Conservation (phyloP, 148 eudicot species). For the Arbutus unedo region DNA sequence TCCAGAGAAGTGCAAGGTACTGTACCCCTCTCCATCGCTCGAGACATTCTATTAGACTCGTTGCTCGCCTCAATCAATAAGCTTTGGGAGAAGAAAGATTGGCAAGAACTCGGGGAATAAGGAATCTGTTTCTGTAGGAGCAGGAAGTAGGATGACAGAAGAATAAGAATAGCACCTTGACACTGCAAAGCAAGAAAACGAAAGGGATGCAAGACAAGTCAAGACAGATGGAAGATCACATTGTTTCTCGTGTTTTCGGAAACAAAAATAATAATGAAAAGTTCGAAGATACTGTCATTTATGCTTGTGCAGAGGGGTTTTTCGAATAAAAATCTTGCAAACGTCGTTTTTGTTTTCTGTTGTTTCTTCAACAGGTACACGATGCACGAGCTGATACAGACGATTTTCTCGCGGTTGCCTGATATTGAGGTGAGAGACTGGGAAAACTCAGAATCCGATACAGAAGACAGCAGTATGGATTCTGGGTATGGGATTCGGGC, state of each 20-base stretch:
- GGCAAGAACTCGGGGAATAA: no score
- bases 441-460: constrained; percentile 64
- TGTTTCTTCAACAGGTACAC: constrained; percentile 23
- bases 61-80: neutral
- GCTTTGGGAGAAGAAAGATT: neutral
- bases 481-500: constrained; percentile 57
- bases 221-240: no score
- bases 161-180: no score
- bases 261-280: neutral
- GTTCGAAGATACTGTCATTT: neutral
- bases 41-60: neutral
- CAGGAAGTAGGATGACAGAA: no score
- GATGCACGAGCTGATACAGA: constrained; percentile 81
- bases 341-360: neutral
- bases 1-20: constrained; percentile 55
- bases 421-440: constrained; percentile 57
- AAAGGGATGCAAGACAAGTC: no score
- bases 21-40: no score
- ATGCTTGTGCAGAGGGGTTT: neutral
- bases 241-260: no score
- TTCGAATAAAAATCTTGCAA: neutral
- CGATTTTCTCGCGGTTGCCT: constrained; percentile 51
- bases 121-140: no score
- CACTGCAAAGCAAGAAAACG: no score
- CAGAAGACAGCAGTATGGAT: constrained; percentile 45